These are phyloP conservation scores for Peronospora belbahrii DNA, from an alignment of 352 stramenopile genomes.

Conservation along the genomic window DNA sequence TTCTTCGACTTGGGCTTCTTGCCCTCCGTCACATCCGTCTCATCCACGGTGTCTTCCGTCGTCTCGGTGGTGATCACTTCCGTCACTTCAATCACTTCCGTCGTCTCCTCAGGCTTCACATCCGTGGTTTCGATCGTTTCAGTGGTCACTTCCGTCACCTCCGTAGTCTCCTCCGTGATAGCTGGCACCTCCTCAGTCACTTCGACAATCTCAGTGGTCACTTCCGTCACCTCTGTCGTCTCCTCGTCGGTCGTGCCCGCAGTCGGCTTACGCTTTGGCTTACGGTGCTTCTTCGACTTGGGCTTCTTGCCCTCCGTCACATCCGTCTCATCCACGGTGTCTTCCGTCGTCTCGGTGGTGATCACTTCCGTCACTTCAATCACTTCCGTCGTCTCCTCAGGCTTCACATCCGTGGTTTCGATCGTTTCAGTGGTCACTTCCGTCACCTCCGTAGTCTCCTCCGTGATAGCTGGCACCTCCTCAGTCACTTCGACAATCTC, in stretches of 20 bases:
- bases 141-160: no score
- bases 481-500: slow-evolving; percentile 4
- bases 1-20: slow-evolving; percentile 16
- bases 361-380: slow-evolving; percentile 6
- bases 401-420: not conserved
- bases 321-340: slow-evolving; percentile 2
- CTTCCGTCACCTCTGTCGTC: slow-evolving; percentile 5
- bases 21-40: slow-evolving; percentile 11
- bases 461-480: no score
- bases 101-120: not conserved
- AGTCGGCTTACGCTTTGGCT: slow-evolving; percentile 3
- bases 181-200: not conserved
- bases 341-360: slow-evolving; percentile 7
- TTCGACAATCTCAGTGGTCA: not conserved
- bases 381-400: slow-evolving; percentile 1
- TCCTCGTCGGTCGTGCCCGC: not conserved
- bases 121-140: not conserved
- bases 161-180: slow-evolving; percentile 1
- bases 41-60: slow-evolving; percentile 2
- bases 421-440: slow-evolving; percentile 9
- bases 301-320: slow-evolving; percentile 6
- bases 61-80: slow-evolving; percentile 2
- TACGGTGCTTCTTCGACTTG: slow-evolving; percentile 12
- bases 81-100: slow-evolving; percentile 1
- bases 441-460: slow-evolving; percentile 1